Evolutionary conservation across 1,284 basidiomycete genomes (phyloP).

Genomic region (Spongispora temasekensis): DNA sequence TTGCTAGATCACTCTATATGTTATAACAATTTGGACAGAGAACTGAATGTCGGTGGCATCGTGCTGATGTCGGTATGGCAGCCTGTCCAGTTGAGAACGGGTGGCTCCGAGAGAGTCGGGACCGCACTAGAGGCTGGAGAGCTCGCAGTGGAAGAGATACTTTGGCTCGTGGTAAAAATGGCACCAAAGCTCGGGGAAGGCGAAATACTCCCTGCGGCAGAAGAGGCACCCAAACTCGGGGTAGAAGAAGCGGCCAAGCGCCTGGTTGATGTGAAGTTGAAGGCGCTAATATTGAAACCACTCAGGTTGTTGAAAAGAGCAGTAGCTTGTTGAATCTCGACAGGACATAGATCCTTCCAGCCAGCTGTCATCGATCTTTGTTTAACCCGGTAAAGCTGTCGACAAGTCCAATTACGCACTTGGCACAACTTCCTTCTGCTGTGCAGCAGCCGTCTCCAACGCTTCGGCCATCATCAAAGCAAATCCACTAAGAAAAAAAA

Average conservation of each 20-base stretch:
- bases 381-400: background rate
- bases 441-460: slow-evolving; percentile 13
- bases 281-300: slow-evolving; percentile 18
- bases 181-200: no score
- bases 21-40: slow-evolving; percentile 10
- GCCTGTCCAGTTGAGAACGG: slow-evolving; percentile 3
- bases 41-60: slow-evolving; percentile 17
- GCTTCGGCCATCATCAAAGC: slow-evolving; percentile 34
- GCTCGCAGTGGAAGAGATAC: background rate
- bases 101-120: background rate
- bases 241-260: background rate
- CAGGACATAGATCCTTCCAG: slow-evolving; percentile 25
- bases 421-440: slow-evolving; percentile 21
- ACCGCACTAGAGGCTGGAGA: background rate
- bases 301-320: slow-evolving; percentile 18
- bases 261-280: slow-evolving; percentile 8
- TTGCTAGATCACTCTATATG: no score
- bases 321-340: slow-evolving; percentile 16
- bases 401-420: slow-evolving; percentile 15
- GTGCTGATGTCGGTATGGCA: slow-evolving; percentile 16
- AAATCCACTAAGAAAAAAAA: slow-evolving; percentile 28
- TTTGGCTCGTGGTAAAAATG: no score
- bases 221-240: no score
- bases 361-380: slow-evolving; percentile 6
- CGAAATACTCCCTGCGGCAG: no score